Conservation (phyloP, 2,329 filamentous ascomycete species). For the Xylariaceae sp. region DNA sequence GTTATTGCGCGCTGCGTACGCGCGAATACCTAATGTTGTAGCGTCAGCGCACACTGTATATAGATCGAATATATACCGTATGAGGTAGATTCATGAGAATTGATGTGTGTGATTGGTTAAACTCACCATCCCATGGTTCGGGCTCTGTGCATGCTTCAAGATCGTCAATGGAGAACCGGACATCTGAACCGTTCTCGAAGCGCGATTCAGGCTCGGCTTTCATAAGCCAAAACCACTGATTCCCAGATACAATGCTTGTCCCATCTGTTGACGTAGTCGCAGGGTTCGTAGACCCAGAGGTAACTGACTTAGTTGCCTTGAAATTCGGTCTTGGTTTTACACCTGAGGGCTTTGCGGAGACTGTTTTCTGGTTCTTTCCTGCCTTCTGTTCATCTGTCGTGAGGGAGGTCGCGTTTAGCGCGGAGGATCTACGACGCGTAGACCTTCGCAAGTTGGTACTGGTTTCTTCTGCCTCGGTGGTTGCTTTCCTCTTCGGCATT, state of each 20-base stretch:
- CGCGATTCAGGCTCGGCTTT: slow-evolving; percentile 87
- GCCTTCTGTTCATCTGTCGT: not conserved
- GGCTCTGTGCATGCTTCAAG: slow-evolving; percentile 66
- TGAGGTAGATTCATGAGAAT: not conserved
- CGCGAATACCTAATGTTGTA: slow-evolving; percentile 27
- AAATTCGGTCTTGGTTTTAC: too few relatives aligned
- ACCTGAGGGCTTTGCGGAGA: not conserved
- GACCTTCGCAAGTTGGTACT: slow-evolving; percentile 9
- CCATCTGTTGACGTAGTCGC: slow-evolving; percentile 1
- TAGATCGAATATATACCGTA: too few relatives aligned
- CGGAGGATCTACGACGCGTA: slow-evolving; percentile 12
- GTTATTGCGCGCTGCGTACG: slow-evolving; percentile 69
- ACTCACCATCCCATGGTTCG: slow-evolving; percentile 86
- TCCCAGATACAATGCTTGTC: not conserved
- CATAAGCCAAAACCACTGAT: slow-evolving; percentile 66
- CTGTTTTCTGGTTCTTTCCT: slow-evolving; percentile 1
- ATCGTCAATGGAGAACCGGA: slow-evolving; percentile 93
- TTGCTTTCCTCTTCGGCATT: slow-evolving; percentile 15
- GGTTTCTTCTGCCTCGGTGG: slow-evolving; percentile 4
- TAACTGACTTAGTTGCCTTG: too few relatives aligned
- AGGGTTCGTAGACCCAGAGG: slow-evolving; percentile 1
- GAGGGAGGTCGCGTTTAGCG: not conserved
- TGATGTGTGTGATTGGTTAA: slow-evolving; percentile 4
- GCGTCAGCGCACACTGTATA: too few relatives aligned
- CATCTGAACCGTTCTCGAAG: slow-evolving; percentile 80